These are phyloP conservation scores for Lactarius pseudohatsudake DNA, from an alignment of 768 basidiomycete species.

Conservation along the genomic window DNA sequence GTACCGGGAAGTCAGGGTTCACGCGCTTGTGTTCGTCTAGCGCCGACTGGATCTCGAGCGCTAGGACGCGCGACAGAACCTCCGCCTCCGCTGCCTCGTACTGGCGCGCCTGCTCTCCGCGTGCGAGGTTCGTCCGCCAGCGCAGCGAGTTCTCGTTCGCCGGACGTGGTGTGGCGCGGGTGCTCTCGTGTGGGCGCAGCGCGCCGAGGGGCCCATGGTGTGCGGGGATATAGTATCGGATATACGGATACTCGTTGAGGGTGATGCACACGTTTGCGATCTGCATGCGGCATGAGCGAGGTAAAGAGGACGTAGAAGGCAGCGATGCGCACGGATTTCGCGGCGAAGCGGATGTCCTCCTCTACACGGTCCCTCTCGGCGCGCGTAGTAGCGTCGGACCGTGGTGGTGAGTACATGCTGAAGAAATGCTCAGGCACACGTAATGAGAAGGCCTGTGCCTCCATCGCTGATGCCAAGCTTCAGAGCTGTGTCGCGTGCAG, in stretches of 20 bases:
- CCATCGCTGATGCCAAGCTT: slow-evolving; percentile 55
- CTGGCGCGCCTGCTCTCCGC: slow-evolving; percentile 66
- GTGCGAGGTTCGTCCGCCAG: slow-evolving; percentile 81
- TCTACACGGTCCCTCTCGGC: slow-evolving; percentile 73
- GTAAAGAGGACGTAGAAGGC: neutral
- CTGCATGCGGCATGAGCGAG: slow-evolving; percentile 39
- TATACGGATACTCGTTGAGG: slow-evolving; percentile 87
- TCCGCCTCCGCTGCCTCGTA: slow-evolving; percentile 73
- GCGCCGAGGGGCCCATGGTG: slow-evolving; percentile 84
- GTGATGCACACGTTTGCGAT: slow-evolving; percentile 88
- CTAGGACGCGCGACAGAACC: slow-evolving; percentile 77
- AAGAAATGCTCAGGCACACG: slow-evolving; percentile 81
- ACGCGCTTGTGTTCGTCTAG: slow-evolving; percentile 85
- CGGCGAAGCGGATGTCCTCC: slow-evolving; percentile 79
- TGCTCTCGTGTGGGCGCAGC: slow-evolving; percentile 64
- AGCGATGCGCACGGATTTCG: slow-evolving; percentile 57
- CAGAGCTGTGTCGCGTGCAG: neutral
- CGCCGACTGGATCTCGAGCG: slow-evolving; percentile 78
- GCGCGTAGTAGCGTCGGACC: slow-evolving; percentile 64
- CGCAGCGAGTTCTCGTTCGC: slow-evolving; percentile 63
- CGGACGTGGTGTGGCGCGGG: slow-evolving; percentile 62
- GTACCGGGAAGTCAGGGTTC: slow-evolving; percentile 86
- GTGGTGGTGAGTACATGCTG: slow-evolving; percentile 83
- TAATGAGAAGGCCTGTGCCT: slow-evolving; percentile 83
- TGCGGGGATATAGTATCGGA: slow-evolving; percentile 88